Conservation (phyloP, 305 asterid genomes). For the Fraxinus platypoda region DNA sequence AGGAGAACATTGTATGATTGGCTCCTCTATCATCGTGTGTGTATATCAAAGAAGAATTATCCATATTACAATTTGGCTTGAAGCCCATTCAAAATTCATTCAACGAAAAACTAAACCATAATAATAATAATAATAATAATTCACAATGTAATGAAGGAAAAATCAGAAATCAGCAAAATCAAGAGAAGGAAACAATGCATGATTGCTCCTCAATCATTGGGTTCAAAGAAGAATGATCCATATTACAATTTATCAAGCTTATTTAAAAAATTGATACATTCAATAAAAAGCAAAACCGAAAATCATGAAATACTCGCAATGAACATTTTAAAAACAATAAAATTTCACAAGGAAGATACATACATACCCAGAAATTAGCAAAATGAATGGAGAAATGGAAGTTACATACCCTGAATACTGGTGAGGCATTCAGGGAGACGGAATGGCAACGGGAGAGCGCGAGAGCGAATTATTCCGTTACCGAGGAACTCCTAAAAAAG, state of each 20-base stretch:
- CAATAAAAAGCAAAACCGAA: background rate
- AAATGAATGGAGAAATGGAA: background rate
- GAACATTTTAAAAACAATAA: background rate
- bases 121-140: background rate
- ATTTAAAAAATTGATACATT: background rate
- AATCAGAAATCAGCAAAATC: background rate
- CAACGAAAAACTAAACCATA: background rate
- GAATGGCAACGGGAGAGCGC: slow-evolving; percentile 97
- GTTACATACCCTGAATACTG: slow-evolving; percentile 85
- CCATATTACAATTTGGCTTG: background rate
- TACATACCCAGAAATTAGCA: background rate
- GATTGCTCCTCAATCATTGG: background rate
- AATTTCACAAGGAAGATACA: background rate
- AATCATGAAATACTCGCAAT: background rate
- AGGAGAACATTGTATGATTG: background rate
- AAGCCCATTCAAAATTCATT: background rate
- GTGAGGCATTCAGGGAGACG: slow-evolving; percentile 96
- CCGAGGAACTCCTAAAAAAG: slow-evolving; percentile 54
- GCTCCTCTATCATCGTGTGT: background rate
- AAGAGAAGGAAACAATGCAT: background rate
- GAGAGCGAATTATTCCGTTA: slow-evolving; percentile 72
- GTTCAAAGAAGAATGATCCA: background rate
- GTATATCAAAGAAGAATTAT: background rate
- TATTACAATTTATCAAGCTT: background rate
- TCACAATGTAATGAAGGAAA: background rate